A percentile compares a stretch with the other conserved stretches of the same genome.
Evolutionary conservation across 176 grass and related monocot genomes (phyloP).

Genomic region (Eragrostis curvula): DNA sequence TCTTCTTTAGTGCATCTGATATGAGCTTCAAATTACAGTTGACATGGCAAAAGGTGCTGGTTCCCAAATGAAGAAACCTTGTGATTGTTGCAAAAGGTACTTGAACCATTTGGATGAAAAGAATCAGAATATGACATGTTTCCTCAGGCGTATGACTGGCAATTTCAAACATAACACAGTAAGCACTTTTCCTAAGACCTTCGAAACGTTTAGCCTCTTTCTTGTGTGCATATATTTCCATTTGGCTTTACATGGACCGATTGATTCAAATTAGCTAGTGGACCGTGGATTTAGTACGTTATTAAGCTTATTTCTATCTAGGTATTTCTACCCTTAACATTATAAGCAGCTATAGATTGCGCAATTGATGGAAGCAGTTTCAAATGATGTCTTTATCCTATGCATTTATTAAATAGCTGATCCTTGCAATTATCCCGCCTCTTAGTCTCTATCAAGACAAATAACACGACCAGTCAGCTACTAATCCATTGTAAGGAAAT

Average conservation of each 20-base stretch:
- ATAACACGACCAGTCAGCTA: too few relatives aligned
- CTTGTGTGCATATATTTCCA: not conserved
- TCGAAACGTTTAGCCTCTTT: not conserved
- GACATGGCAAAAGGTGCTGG: constrained; percentile 4
- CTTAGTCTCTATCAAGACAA: too few relatives aligned
- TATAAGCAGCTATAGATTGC: not conserved
- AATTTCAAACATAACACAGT: constrained; percentile 44
- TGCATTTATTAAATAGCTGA: not conserved
- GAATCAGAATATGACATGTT: constrained; percentile 37
- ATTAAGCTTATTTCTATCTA: not conserved
- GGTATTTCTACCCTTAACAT: not conserved
- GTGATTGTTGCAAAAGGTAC: constrained; percentile 18
- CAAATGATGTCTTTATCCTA: not conserved
- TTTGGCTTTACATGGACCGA: not conserved
- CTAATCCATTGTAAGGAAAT: too few relatives aligned
- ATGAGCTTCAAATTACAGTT: not conserved
- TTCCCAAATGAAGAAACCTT: constrained; percentile 26
- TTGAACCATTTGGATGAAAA: constrained; percentile 22
- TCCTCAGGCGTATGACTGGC: constrained; percentile 40
- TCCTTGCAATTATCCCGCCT: not conserved
- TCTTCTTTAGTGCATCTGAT: not conserved
- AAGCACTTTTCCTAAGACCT: not conserved
- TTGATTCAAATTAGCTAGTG: not conserved
- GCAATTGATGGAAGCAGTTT: too few relatives aligned
- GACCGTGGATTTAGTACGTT: not conserved